Evolutionary conservation across 2,329 filamentous ascomycete genomes (phyloP).

Genomic region (Ophiostoma australiae): DNA sequence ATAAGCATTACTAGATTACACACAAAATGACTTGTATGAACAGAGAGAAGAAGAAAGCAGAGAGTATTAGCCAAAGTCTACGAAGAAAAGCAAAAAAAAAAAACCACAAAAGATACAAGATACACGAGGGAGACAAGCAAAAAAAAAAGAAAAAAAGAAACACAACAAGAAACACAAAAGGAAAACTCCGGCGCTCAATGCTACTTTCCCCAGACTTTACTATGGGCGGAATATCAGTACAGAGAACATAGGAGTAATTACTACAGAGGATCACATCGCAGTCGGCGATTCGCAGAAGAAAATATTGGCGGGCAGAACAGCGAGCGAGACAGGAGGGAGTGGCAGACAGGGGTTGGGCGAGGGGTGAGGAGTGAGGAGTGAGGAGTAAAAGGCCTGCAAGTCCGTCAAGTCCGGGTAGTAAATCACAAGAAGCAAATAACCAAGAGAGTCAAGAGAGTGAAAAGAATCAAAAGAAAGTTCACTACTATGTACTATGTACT

Average conservation of each 20-base stretch:
- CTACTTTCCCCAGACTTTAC: conserved; percentile 22
- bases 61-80: neutral
- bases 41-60: neutral
- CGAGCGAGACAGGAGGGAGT: too few relatives aligned
- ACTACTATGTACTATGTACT: too few relatives aligned
- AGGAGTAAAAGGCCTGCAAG: neutral
- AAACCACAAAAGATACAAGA: neutral
- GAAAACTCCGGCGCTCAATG: conserved; percentile 13
- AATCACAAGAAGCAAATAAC: neutral
- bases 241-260: neutral
- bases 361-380: too few relatives aligned
- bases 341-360: neutral
- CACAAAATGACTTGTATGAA: neutral
- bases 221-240: neutral
- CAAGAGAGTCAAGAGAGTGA: neutral
- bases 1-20: too few relatives aligned
- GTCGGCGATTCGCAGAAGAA: neutral
- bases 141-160: neutral
- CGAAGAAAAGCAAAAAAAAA: neutral
- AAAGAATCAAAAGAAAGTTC: too few relatives aligned
- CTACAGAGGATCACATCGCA: neutral
- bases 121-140: neutral
- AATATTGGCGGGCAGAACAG: neutral
- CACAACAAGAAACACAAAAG: neutral
- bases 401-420: neutral